Evolutionary conservation across 108 stramenopile species (phyloP), one percentile per base, ranked within the genome.

Genomic region (Bacterosira constricta): DNA sequence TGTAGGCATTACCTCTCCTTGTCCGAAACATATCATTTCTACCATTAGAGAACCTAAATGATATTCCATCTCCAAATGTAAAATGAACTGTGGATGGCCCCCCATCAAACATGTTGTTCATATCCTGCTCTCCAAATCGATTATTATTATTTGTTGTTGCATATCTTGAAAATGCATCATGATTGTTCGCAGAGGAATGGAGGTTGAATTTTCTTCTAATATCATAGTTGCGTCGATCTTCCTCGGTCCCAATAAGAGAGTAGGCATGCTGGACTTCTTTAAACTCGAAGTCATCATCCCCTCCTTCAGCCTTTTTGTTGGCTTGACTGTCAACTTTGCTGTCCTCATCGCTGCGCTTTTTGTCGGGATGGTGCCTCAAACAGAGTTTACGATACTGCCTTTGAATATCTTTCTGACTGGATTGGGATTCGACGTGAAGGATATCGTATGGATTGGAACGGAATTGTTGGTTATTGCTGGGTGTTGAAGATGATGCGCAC

Each of bases 221-320:
- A 52, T 88, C 79, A 59, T 88, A 87, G 5, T 71, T 46, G 31
- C 68, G 50, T 41, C 85, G 77, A 32, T 75, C 55, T 77, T 88
- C 73, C 27, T 65, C 79, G n/a, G 66, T 69, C 31, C 88, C 88
- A 68, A 93, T 89, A 18, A 81, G 71, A 11, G 77, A 63, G 45
- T 90, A 83, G 18, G 92, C 89, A 51, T 86, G 72, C 54, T 93
- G 92, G 53, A 93, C 61, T 55, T 79, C 66, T 72, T 93, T 93
- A 69, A 93, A 93, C 17, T 59, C 58, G 42, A 76, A 76, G 65
- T 90, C 92, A 39, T 72, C 69, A 18, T 57, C 39, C 5, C 23
- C n/a, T 6, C 15, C 65, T 9, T 21, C 56, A 11, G 9, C 38
- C n/a, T 34, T n/a, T n/a, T n/a, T n/a, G n/a, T n/a, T n/a, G n/a